Percentiles rank a stretch among this genome's conserved stretches.
Conservation (phyloP, 768 basidiomycete species). For the Multifurca ochricompacta region DNA sequence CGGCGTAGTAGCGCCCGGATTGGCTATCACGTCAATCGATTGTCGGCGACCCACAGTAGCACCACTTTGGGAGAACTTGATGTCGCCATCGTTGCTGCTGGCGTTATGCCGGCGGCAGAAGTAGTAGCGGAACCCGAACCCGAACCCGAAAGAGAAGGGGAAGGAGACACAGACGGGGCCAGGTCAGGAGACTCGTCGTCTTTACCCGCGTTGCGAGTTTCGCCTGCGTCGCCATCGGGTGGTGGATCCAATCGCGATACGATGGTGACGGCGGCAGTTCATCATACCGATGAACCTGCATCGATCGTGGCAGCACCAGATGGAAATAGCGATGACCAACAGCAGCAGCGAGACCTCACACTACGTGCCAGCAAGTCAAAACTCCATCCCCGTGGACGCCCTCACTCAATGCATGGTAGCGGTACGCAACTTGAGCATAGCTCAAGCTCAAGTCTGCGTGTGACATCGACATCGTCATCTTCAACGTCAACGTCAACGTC, state of each 20-base stretch:
- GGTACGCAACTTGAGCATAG: constrained; percentile 1
- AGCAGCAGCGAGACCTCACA: no score
- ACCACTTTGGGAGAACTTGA: constrained; percentile 3
- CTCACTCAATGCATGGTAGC: constrained; percentile 13
- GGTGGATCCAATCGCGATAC: neutral
- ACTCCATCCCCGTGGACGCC: constrained; percentile 3
- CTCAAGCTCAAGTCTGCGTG: no score
- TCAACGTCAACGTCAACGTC: no score
- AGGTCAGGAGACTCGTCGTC: no score
- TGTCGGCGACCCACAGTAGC: constrained; percentile 5
- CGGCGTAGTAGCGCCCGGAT: constrained; percentile 13
- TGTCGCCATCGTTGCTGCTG: neutral
- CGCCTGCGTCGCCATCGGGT: constrained; percentile 1
- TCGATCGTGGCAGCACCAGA: no score
- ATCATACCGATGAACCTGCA: neutral
- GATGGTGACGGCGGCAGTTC: neutral
- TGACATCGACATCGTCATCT: no score
- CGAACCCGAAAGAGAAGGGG: no score
- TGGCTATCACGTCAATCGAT: constrained; percentile 6
- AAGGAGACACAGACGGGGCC: no score
- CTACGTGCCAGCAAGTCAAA: no score
- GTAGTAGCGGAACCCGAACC: no score
- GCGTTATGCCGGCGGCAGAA: no score
- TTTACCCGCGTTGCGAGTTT: constrained; percentile 3
- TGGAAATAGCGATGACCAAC: neutral